A percentile compares a stretch with the other conserved stretches of the same genome.
phyloP scores from a whole-genome alignment of 495 filamentous ascomycete genomes.

The Penicillium simplicissimum region DNA sequence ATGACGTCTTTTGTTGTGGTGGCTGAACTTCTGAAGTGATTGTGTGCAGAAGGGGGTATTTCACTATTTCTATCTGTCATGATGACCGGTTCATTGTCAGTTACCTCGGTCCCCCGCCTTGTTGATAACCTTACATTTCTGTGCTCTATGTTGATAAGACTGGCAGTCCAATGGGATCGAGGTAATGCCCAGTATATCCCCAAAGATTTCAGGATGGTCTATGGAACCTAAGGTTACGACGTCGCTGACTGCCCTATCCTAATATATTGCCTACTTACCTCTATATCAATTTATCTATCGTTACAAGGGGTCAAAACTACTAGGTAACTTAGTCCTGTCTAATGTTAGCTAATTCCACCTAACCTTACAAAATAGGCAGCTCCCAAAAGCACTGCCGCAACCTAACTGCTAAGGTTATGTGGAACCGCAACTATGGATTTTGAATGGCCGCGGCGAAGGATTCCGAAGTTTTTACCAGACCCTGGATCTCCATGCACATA shows the following conservation, averaged over 20 bases:
- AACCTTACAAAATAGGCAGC: neutral
- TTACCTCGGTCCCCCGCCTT: neutral
- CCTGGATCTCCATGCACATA: neutral
- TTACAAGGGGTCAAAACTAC: neutral
- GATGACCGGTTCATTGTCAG: too few species aligned
- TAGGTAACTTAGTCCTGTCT: too few species aligned
- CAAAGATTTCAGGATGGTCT: neutral
- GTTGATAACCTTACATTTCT: neutral
- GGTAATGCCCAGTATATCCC: neutral
- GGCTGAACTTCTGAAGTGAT: neutral
- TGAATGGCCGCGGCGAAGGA: conserved; percentile 18
- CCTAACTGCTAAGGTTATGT: conserved; percentile 5
- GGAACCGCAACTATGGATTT: neutral
- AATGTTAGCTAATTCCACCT: neutral
- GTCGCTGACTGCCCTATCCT: too few species aligned
- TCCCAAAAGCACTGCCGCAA: conserved; percentile 1
- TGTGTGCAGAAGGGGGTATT: too few species aligned
- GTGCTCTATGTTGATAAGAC: neutral
- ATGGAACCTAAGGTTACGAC: too few species aligned
- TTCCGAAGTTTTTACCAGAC: conserved; percentile 5
- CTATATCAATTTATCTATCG: neutral
- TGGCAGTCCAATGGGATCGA: neutral
- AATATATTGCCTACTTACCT: too few species aligned
- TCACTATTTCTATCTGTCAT: too few species aligned
- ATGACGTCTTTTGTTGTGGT: neutral